A percentile compares a stretch with the other conserved stretches of the same genome.
phyloP scores from a whole-genome alignment of 148 eudicot genomes.

The Persicaria maculosa region DNA sequence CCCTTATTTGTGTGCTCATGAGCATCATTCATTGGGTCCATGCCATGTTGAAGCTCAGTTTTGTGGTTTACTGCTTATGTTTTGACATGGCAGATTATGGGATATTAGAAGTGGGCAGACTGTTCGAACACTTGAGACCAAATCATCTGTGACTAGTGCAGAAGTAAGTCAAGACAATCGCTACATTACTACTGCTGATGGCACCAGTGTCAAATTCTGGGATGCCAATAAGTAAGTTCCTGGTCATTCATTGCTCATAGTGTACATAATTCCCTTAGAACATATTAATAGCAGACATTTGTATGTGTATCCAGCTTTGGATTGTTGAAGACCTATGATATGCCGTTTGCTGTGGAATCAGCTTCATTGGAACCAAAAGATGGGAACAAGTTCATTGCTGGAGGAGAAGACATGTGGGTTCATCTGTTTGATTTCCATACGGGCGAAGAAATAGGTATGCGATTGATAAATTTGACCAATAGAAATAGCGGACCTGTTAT shows the following conservation, averaged over 20 bases:
- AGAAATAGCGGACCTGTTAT: too few relatives aligned
- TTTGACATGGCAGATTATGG: conserved; percentile 50
- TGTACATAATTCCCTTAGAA: not conserved
- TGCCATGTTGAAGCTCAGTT: not conserved
- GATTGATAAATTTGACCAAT: not conserved
- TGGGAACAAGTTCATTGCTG: conserved; percentile 87
- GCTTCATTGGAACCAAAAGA: conserved; percentile 86
- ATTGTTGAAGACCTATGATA: conserved; percentile 75
- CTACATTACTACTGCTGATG: conserved; percentile 87
- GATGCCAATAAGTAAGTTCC: conserved; percentile 77
- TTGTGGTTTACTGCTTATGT: conserved; percentile 10
- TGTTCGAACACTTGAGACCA: conserved; percentile 77
- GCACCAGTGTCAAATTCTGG: conserved; percentile 87
- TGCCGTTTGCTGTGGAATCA: conserved; percentile 83
- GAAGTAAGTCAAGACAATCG: conserved; percentile 95
- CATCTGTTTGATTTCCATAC: conserved; percentile 79
- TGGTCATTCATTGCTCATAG: not conserved
- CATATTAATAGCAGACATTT: not conserved
- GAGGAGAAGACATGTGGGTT: conserved; percentile 98
- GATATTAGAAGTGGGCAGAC: conserved; percentile 77
- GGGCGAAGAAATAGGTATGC: conserved; percentile 74
- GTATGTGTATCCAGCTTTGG: conserved; percentile 53
- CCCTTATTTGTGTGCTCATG: too few relatives aligned
- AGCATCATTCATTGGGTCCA: not conserved
- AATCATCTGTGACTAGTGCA: conserved; percentile 74